Evolutionary conservation across 1,139 yeast genomes (phyloP).

Genomic region (Pichia sp.): DNA sequence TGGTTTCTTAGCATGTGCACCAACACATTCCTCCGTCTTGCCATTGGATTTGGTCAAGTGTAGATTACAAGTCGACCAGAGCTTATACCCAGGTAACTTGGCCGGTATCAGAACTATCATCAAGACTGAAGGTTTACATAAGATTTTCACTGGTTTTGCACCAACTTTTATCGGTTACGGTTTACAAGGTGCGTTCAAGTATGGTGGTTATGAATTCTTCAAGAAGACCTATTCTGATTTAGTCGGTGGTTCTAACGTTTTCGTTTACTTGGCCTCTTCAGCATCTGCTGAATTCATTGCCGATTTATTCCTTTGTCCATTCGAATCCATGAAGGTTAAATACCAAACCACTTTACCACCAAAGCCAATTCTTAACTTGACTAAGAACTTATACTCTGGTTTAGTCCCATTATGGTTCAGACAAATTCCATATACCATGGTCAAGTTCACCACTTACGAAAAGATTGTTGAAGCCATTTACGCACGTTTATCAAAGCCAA

Average conservation of each 20-base stretch:
- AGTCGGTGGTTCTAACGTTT: conserved; percentile 72
- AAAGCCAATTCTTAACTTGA: conserved; percentile 23
- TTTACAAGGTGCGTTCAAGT: conserved; percentile 94
- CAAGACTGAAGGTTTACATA: conserved; percentile 67
- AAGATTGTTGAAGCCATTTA: conserved; percentile 78
- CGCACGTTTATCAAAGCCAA: conserved; percentile 43
- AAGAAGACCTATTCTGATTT: conserved; percentile 71
- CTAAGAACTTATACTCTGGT: conserved; percentile 77
- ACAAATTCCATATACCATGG: conserved; percentile 97
- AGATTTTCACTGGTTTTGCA: conserved; percentile 81
- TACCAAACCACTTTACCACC: conserved; percentile 94
- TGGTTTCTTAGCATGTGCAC: conserved; percentile 92
- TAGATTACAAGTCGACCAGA: conserved; percentile 81
- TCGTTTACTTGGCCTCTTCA: conserved; percentile 76
- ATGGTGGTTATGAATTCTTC: conserved; percentile 90
- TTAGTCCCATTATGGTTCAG: conserved; percentile 89
- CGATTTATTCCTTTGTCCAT: conserved; percentile 85
- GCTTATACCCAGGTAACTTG: conserved; percentile 67
- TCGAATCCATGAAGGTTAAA: conserved; percentile 89
- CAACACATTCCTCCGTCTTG: conserved; percentile 92
- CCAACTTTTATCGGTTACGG: conserved; percentile 93
- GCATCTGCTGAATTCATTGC: conserved; percentile 94
- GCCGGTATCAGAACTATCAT: conserved; percentile 79
- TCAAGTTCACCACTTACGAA: conserved; percentile 91
- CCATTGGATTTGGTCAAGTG: conserved; percentile 93